These are phyloP conservation scores for Cutaneotrichosporon curvatum DNA, from an alignment of 1,284 basidiomycete species.

Conservation along the genomic window DNA sequence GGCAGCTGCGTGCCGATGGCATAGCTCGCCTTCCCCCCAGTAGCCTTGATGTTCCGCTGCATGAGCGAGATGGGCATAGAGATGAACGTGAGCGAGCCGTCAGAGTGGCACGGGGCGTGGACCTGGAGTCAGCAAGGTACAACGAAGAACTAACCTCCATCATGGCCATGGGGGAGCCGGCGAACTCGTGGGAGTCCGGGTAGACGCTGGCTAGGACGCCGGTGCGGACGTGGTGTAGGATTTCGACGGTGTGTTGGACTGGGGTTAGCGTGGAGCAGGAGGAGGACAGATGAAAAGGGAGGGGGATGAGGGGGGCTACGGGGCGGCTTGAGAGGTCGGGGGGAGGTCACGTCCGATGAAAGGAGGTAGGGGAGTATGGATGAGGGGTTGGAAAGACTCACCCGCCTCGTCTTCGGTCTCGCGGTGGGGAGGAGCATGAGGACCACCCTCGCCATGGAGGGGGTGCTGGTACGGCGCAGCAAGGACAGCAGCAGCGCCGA, in stretches of 20 bases:
- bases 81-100: conserved; percentile 58
- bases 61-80: conserved; percentile 60
- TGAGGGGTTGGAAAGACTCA: too few species aligned
- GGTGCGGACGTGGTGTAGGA: conserved; percentile 18
- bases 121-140: not conserved
- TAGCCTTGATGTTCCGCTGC: conserved; percentile 54
- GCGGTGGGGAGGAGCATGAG: conserved; percentile 8
- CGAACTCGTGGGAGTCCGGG: conserved; percentile 23
- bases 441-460: too few species aligned
- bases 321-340: too few species aligned
- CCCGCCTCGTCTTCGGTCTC: conserved; percentile 29
- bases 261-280: not conserved
- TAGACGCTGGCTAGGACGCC: conserved; percentile 42
- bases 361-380: too few species aligned
- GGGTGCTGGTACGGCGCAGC: conserved; percentile 4
- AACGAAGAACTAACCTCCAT: conserved; percentile 54
- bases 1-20: conserved; percentile 49
- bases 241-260: conserved; percentile 1
- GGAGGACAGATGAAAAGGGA: too few species aligned
- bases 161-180: conserved; percentile 54
- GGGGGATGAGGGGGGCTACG: too few species aligned
- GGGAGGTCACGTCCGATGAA: too few species aligned
- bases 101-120: conserved; percentile 53
- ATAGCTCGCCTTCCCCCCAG: conserved; percentile 51
- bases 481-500: not conserved